phyloP scores from a whole-genome alignment of 306 rosid species.

The Clitoria ternatea region DNA sequence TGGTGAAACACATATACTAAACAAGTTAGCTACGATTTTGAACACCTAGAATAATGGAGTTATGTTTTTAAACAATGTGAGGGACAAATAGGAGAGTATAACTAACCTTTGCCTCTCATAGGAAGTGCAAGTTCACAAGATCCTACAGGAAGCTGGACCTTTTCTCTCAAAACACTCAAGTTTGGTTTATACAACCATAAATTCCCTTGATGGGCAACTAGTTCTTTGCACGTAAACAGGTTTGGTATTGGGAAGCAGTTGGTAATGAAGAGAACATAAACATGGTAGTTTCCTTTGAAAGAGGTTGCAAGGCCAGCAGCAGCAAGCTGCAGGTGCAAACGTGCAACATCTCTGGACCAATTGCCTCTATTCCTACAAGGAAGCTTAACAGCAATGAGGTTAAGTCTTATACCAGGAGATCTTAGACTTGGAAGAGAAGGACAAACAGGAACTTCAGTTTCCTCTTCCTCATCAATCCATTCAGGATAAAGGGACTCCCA shows the following conservation, averaged over 20 bases:
- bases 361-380: constrained; percentile 65
- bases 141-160: constrained; percentile 75
- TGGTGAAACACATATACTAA: neutral
- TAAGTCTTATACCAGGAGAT: constrained; percentile 57
- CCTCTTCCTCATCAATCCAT: constrained; percentile 99
- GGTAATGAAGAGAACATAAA: constrained; percentile 65
- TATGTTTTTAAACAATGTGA: constrained; percentile 1
- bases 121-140: constrained; percentile 96
- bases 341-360: constrained; percentile 92
- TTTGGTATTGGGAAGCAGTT: constrained; percentile 78
- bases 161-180: constrained; percentile 63
- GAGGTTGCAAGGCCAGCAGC: constrained; percentile 80
- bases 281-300: constrained; percentile 63
- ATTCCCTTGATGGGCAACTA: constrained; percentile 54
- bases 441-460: constrained; percentile 69
- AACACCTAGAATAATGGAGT: neutral
- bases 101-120: constrained; percentile 70
- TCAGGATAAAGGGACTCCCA: constrained; percentile 90
- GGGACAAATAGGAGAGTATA: neutral
- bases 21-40: neutral
- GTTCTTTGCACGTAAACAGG: constrained; percentile 70
- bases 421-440: constrained; percentile 69
- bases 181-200: constrained; percentile 77
- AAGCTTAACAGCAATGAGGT: constrained; percentile 77
- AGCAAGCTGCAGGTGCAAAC: constrained; percentile 87